Evolutionary conservation across 1,284 basidiomycete species (phyloP), one percentile per base, ranked within the genome.

Genomic region (Gomphus bonarii): DNA sequence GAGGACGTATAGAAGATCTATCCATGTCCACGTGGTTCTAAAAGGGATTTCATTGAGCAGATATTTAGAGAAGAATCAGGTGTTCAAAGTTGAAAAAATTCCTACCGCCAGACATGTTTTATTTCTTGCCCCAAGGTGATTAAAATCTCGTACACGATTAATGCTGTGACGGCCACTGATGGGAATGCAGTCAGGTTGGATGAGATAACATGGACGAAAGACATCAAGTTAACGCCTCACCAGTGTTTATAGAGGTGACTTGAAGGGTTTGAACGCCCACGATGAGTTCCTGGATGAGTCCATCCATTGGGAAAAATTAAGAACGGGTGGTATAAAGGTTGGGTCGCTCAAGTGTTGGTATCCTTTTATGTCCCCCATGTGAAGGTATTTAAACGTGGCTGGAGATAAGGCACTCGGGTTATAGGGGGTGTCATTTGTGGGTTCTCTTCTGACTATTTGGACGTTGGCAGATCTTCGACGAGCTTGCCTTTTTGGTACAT

Each of bases 141-240:
- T 7, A 55, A 25, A n/a, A 49, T 48, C 22, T 55, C 54, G 33
- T 55, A 55, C n/a, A 55, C 4, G 9, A 55, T 18, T 8, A 47
- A 47, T 16, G 44, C 36, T 2, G 44, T 28, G 12, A 12, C 46
- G 20, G 54, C n/a, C 18, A 49, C 54, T 55, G 9, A 8, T 1
- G 14, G 14, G 3, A 22, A 2, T 16, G 31, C 8, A 5, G 8
- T 33, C 20, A 18, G 1, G 48, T 50, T 16, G 4, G 3, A 31
- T 33, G 25, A 28, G 12, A 22, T 22, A 18, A 16, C 44, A 48
- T 28, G 22, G 31, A 11, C 12, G 31, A 11, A 14, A n/a, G 7
- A 9, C 5, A 25, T 40, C 12, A 12, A 38, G 12, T 1, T 47
- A 28, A 16, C 2, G 36, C 20, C 43, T 50, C 22, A 50, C 48